Evolutionary conservation across 768 basidiomycete genomes (phyloP), one percentile per base, ranked within the genome.

Genomic region (Lactarius trivialis): DNA sequence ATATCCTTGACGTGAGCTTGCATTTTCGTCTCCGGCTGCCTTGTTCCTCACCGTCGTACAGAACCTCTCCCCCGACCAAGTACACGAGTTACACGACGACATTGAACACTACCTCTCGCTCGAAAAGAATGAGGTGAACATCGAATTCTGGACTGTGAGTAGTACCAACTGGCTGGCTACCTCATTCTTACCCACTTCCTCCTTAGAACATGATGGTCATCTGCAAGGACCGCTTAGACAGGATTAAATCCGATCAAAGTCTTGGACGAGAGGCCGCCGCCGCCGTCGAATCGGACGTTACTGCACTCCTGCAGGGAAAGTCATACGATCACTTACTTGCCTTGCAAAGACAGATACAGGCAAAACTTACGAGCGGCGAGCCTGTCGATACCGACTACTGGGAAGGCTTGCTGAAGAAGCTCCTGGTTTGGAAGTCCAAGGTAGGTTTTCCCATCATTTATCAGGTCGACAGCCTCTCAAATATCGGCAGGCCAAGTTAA

Each of bases 341-440:
- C 33, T 78, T 99, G 52, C 97, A 99, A 73, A 81, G 83, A 60
- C 86, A 87, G 70, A 87, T 98, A 12, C 93, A 94, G 70, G 81
- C 81, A 55, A 98, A 98, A 73, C 82, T 98, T 3, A 78, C 83
- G 0, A 92, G 93, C 65, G 92, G 94, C 36, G 95, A 98, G 74
- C 94, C 94, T 2, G 83, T 99, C 37, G 97, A 99, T 74, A 90
- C 86, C 12, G 97, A 99, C 73, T 99, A 98, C 71, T 99, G 97
- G 97, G 97, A 98, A 74, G 81, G 85, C 52, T 76, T 99, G 8
- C 74, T 98, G 60, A 91, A 93, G 74, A 97, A 91, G 72, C 74
- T 99, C 36, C 78, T 98, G 26, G 96, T 98, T 3, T 97, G 92
- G 88, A 98, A 98, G 76, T 90, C 97, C 24, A 98, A 98, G 79